Evolutionary conservation across 192 early-diverging fungal species (phyloP).

Genomic region (Coemansia sp.): DNA sequence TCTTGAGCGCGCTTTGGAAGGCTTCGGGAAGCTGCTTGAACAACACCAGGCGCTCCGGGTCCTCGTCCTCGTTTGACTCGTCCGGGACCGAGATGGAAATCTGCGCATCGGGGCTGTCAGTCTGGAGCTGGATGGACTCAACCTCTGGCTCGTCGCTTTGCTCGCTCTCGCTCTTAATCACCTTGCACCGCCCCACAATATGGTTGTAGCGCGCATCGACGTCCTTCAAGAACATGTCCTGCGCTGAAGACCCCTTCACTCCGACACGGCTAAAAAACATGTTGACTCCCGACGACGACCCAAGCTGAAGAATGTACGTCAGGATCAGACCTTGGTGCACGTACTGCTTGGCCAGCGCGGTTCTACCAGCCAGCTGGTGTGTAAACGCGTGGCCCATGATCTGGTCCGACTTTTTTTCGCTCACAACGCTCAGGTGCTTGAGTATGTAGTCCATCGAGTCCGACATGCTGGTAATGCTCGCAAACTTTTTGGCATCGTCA

Average conservation of each 20-base stretch:
- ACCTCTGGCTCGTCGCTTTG: conserved; percentile 43
- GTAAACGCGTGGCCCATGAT: conserved; percentile 85
- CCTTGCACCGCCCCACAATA: conserved; percentile 73
- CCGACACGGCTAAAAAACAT: conserved; percentile 76
- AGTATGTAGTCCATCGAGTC: conserved; percentile 63
- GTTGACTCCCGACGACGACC: conserved; percentile 74
- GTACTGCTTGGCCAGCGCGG: conserved; percentile 64
- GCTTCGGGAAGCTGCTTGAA: conserved; percentile 67
- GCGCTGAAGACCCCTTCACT: conserved; percentile 55
- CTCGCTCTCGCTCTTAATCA: conserved; percentile 58
- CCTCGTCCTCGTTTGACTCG: conserved; percentile 52
- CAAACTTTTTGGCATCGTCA: conserved; percentile 57
- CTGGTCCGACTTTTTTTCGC: conserved; percentile 71
- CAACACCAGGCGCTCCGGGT: conserved; percentile 62
- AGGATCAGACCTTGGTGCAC: conserved; percentile 82
- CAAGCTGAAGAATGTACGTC: conserved; percentile 82
- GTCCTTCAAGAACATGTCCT: conserved; percentile 81
- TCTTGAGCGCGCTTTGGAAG: conserved; percentile 74
- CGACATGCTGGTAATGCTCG: conserved; percentile 59
- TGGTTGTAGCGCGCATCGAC: conserved; percentile 81
- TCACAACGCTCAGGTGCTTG: conserved; percentile 68
- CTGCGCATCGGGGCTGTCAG: conserved; percentile 65
- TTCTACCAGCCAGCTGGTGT: conserved; percentile 69
- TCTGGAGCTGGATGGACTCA: conserved; percentile 74
- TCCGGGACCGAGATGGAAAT: conserved; percentile 68